These are phyloP conservation scores for Maudiozyma barnettii DNA, from an alignment of 805 yeast genomes.

Conservation along the genomic window DNA sequence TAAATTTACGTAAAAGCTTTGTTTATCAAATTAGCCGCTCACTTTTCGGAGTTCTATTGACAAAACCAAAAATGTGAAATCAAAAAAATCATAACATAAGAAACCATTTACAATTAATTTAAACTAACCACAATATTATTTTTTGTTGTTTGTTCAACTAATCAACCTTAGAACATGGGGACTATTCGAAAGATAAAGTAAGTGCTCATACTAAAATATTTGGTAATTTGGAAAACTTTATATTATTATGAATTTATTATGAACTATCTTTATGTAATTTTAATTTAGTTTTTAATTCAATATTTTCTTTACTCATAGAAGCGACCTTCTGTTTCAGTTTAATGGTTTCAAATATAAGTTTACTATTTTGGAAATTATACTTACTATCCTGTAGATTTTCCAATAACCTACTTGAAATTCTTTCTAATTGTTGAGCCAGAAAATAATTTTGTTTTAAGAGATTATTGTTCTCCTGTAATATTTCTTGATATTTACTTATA, in stretches of 20 bases:
- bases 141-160: too few relatives aligned
- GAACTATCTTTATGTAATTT: neutral
- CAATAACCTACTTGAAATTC: neutral
- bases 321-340: neutral
- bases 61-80: too few relatives aligned
- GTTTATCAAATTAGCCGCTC: too few relatives aligned
- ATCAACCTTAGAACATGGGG: too few relatives aligned
- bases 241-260: neutral
- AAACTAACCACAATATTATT: too few relatives aligned
- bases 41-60: too few relatives aligned
- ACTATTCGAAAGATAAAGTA: too few relatives aligned
- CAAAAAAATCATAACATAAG: too few relatives aligned
- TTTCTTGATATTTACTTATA: neutral
- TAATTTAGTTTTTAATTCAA: neutral
- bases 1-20: too few relatives aligned
- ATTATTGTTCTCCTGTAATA: neutral
- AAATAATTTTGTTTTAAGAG: neutral
- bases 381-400: neutral
- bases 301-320: neutral
- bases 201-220: too few relatives aligned
- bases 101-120: too few relatives aligned
- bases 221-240: constrained; percentile 8
- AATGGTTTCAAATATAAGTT: neutral
- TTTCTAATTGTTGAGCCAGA: neutral
- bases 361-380: neutral